A percentile compares a stretch with the other conserved stretches of the same genome.
These are phyloP conservation scores for Chloris gayana DNA, from an alignment of 176 grass and related monocot species.

Conservation along the genomic window DNA sequence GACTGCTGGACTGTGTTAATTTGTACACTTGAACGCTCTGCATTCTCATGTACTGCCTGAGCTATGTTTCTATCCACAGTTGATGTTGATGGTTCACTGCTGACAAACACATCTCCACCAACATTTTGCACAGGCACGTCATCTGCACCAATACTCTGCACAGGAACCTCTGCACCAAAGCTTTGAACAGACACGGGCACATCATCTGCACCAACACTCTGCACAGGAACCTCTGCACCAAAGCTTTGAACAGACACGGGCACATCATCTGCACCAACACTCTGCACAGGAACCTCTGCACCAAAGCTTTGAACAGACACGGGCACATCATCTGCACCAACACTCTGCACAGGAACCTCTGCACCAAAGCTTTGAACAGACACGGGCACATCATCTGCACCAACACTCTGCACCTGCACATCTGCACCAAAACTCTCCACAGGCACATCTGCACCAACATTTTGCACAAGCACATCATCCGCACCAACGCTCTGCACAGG, in stretches of 20 bases:
- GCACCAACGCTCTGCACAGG: slow-evolving; percentile 4
- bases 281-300: no score
- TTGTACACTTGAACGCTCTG: slow-evolving; percentile 8
- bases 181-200: no score
- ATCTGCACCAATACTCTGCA: no score
- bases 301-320: no score
- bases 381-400: slow-evolving; percentile 6
- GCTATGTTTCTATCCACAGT: slow-evolving; percentile 16
- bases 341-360: no score
- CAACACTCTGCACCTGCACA: slow-evolving; percentile 9
- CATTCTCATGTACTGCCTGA: slow-evolving; percentile 5
- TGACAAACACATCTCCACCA: not conserved
- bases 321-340: no score
- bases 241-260: no score
- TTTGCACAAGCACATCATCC: slow-evolving; percentile 20
- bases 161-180: no score
- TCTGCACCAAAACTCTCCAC: slow-evolving; percentile 7
- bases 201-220: no score
- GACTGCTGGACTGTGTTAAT: slow-evolving; percentile 39
- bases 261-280: no score
- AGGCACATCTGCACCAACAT: not conserved
- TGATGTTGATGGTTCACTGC: slow-evolving; percentile 23
- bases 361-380: not conserved
- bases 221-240: no score
- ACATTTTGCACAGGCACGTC: slow-evolving; percentile 22